Evolutionary conservation across 345 rosid genomes (phyloP).

Genomic region (Camelina hispida): DNA sequence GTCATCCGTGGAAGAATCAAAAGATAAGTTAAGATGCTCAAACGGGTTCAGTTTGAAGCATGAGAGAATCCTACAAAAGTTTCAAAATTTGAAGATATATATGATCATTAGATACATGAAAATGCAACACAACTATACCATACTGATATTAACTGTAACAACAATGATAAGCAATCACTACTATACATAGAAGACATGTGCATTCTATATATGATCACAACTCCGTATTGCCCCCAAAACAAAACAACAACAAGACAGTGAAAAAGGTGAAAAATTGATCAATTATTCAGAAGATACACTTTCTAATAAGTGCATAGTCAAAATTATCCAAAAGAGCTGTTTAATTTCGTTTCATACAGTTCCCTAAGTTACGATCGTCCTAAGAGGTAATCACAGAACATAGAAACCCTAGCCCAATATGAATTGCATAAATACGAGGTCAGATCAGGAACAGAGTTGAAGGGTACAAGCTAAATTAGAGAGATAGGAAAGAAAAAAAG

Average conservation of each 20-base stretch:
- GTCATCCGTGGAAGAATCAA: slow-evolving; percentile 72
- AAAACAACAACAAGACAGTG: not conserved
- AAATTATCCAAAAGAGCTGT: not conserved
- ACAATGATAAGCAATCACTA: not conserved
- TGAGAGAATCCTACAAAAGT: slow-evolving; percentile 76
- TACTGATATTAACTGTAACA: not conserved
- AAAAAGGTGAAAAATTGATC: slow-evolving; percentile 4
- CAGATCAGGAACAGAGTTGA: slow-evolving; percentile 25
- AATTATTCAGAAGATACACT: slow-evolving; percentile 19
- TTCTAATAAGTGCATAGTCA: slow-evolving; percentile 1
- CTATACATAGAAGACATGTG: not conserved
- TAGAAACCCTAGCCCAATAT: slow-evolving; percentile 45
- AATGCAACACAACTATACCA: not conserved
- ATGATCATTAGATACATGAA: slow-evolving; percentile 4
- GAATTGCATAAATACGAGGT: slow-evolving; percentile 6
- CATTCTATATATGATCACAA: too few relatives aligned
- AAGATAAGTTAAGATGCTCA: slow-evolving; percentile 81
- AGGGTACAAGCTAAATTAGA: slow-evolving; percentile 7
- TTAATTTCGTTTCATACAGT: not conserved
- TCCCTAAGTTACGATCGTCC: slow-evolving; percentile 14
- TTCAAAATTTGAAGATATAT: not conserved
- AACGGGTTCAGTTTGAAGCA: slow-evolving; percentile 98
- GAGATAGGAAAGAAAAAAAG: not conserved
- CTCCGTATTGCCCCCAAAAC: not conserved
- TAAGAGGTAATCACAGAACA: not conserved